Evolutionary conservation across 352 stramenopile species (phyloP).

Genomic region (Globisporangium perplexum): DNA sequence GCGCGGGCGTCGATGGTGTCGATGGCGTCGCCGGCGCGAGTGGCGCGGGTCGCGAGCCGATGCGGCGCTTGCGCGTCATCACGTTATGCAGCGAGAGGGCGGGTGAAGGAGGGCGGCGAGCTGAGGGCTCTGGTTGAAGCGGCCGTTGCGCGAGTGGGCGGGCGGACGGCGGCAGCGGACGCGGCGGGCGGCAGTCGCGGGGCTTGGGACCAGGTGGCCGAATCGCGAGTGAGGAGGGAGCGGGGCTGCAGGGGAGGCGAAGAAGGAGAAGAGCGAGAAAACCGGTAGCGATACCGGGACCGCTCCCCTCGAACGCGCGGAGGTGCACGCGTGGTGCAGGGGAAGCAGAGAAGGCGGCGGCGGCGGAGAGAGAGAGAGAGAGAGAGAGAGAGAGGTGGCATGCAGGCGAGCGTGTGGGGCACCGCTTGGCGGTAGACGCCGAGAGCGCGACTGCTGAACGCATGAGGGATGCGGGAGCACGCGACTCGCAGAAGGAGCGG

Average conservation of each 20-base stretch:
- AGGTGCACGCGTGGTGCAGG: neutral
- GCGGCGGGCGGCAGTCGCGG: neutral
- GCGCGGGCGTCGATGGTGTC: neutral
- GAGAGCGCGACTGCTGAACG: too few relatives aligned
- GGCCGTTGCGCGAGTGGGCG: constrained; percentile 12
- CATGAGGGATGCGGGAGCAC: too few relatives aligned
- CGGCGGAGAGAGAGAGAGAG: too few relatives aligned
- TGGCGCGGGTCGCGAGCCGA: constrained; percentile 1
- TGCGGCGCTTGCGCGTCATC: constrained; percentile 18
- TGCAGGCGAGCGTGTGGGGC: too few relatives aligned
- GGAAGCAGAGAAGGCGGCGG: neutral
- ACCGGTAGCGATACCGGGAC: constrained; percentile 14
- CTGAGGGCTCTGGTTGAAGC: constrained; percentile 8
- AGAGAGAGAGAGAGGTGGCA: too few relatives aligned
- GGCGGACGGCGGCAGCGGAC: neutral
- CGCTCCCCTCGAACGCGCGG: neutral
- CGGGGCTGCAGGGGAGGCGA: too few relatives aligned
- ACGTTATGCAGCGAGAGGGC: too few relatives aligned
- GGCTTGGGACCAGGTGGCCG: constrained; percentile 5
- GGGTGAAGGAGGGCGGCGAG: neutral
- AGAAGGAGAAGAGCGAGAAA: constrained; percentile 7
- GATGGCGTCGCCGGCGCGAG: neutral
- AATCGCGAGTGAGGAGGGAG: neutral
- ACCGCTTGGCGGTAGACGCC: too few relatives aligned
- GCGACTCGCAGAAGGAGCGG: too few relatives aligned